Percentiles rank a stretch among this genome's conserved stretches.
phyloP scores from a whole-genome alignment of 139 green algal genomes.

The Closterium sp. region DNA sequence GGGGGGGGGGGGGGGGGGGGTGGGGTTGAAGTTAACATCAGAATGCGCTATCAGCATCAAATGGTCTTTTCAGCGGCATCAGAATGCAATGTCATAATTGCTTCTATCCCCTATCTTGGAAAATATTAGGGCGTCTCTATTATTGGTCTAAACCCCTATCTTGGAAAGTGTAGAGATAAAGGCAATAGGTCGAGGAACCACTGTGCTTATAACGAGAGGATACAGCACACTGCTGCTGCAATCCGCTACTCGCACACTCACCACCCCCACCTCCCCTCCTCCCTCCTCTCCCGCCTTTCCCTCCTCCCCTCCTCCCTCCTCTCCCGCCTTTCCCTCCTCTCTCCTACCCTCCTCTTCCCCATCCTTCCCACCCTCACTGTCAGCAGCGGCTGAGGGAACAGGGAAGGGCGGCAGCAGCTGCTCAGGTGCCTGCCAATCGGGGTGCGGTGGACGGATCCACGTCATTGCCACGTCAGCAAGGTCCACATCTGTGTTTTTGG shows the following conservation, averaged over 20 bases:
- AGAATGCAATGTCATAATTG: too few relatives aligned
- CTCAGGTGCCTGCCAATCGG: background rate
- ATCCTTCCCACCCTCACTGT: background rate
- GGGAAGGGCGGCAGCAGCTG: background rate
- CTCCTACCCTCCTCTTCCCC: background rate
- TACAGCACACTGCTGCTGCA: constrained; percentile 55
- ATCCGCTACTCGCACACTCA: background rate
- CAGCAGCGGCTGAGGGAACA: background rate
- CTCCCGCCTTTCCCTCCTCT: background rate
- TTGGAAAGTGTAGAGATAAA: constrained; percentile 70
- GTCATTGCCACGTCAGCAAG: background rate
- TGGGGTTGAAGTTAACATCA: too few relatives aligned
- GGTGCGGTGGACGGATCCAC: background rate
- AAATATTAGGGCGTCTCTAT: too few relatives aligned
- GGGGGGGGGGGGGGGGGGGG: too few relatives aligned
- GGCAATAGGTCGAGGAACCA: constrained; percentile 81
- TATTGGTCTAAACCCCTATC: constrained; percentile 13
- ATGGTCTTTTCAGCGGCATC: too few relatives aligned
- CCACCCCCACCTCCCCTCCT: background rate
- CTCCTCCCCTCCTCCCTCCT: too few relatives aligned
- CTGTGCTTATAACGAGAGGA: constrained; percentile 75
- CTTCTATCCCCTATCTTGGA: too few relatives aligned
- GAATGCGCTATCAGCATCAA: too few relatives aligned
- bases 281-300: too few relatives aligned
- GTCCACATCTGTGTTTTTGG: background rate